Conservation (phyloP, 169 alveolate genomes). For the Cryptosporidium canis region DNA sequence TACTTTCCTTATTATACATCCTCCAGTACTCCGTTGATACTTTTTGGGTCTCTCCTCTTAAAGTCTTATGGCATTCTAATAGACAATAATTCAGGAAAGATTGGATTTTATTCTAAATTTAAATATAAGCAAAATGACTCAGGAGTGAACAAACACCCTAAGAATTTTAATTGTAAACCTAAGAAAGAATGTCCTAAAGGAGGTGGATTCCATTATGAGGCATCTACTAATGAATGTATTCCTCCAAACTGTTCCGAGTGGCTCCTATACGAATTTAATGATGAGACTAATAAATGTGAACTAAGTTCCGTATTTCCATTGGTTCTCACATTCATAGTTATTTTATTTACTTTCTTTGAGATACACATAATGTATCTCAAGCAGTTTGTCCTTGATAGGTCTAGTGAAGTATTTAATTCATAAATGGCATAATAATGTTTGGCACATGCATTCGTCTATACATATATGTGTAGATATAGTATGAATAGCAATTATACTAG, state of each 20-base stretch:
- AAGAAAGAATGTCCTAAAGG: conserved; percentile 3
- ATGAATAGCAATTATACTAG: neutral
- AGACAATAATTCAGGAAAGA: neutral
- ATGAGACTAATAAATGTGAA: conserved; percentile 21
- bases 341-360: conserved; percentile 23
- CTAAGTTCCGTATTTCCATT: conserved; percentile 1
- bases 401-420: conserved; percentile 8
- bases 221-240: conserved; percentile 49
- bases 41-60: conserved; percentile 34
- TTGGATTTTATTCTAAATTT: conserved; percentile 32
- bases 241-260: conserved; percentile 70
- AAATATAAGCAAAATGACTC: neutral
- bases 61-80: conserved; percentile 36
- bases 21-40: conserved; percentile 27
- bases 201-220: neutral
- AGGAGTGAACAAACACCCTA: neutral
- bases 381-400: conserved; percentile 17
- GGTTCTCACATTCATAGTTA: neutral
- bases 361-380: conserved; percentile 60
- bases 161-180: conserved; percentile 3
- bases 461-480: neutral
- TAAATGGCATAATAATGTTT: neutral
- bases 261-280: conserved; percentile 28
- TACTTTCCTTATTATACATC: conserved; percentile 2
- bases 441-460: neutral